Evolutionary conservation across 2,329 filamentous ascomycete species (phyloP), one percentile per base, ranked within the genome.

Genomic region (Amphichorda felina): DNA sequence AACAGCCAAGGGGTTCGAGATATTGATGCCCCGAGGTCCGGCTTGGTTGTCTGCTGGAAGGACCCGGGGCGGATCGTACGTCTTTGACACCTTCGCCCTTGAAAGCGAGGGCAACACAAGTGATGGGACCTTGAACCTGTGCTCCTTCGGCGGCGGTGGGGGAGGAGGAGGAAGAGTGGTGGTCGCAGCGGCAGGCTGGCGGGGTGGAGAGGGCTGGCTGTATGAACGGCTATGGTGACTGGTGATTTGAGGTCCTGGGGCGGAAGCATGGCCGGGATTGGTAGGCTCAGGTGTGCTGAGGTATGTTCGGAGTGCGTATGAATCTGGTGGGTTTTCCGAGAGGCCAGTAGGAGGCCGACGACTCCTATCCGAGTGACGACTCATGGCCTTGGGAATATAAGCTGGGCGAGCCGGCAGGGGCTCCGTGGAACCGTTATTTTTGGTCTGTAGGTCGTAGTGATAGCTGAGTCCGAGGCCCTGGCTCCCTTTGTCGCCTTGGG

Each of bases 331-430:
- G 21, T 24, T 24, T 6, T 10, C 21, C 21, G 6, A 6, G 6
- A 24, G 21, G 10, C 6, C 21, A 6, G 6, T 10, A 6, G 21
- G 21, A 6, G 21, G 21, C 21, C 6, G 6, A 6, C 21, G 15
- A 16, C 28, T 30, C 28, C 15, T 30, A 8, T 30, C 28, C 15
- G 28, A 16, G n/a, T 16, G 9, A 15, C 28, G 28, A 15, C 11
- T 36, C 27, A 44, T 32, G 7, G 55, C 49, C 4, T 51, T 53
- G 1, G 63, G 61, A 15, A 68, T 56, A 34, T 71, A 72, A 0
- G 68, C 68, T 1, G 60, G 62, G 39, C 72, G 68, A 0, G 64
- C 54, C 0, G 67, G 67, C 29, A 70, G 51, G 1, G 56, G 54
- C 30, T 43, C 55, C 11, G 34, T 36, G 4, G 47, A 47, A 3